Evolutionary conservation across 1,139 yeast species (phyloP).

Genomic region (Blastobotrys arbuscula): DNA sequence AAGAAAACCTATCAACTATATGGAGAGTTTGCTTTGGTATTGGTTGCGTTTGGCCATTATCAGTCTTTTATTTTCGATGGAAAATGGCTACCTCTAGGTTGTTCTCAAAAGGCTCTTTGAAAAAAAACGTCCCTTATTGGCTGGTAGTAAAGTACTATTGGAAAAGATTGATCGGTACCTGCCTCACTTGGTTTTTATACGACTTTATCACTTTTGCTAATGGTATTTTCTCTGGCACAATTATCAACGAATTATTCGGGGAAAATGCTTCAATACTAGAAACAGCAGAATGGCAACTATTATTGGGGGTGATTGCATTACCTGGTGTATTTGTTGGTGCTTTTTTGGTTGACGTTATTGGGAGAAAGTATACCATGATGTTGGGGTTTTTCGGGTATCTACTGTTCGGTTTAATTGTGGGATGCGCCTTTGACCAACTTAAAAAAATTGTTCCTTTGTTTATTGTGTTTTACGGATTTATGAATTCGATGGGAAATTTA

Average conservation of each 20-base stretch:
- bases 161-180: conserved; percentile 50
- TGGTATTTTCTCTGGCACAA: conserved; percentile 52
- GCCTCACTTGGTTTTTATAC: conserved; percentile 58
- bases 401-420: conserved; percentile 55
- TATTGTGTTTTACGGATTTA: conserved; percentile 53
- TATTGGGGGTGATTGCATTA: conserved; percentile 47
- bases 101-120: conserved; percentile 49
- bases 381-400: conserved; percentile 54
- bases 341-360: conserved; percentile 46
- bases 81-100: conserved; percentile 64
- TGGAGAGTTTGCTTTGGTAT: conserved; percentile 76
- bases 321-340: conserved; percentile 62
- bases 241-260: conserved; percentile 45
- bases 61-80: conserved; percentile 64
- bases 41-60: conserved; percentile 69
- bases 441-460: conserved; percentile 48
- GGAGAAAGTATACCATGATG: conserved; percentile 54
- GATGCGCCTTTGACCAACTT: conserved; percentile 48
- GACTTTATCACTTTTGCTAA: conserved; percentile 64
- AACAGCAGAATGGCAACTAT: conserved; percentile 55
- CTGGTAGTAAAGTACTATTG: conserved; percentile 51
- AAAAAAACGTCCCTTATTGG: conserved; percentile 48
- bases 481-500: conserved; percentile 57
- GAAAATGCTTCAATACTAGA: conserved; percentile 37
- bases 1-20: conserved; percentile 45